Evolutionary conservation across 805 yeast species (phyloP).

Genomic region (Yamadazyma olivae): DNA sequence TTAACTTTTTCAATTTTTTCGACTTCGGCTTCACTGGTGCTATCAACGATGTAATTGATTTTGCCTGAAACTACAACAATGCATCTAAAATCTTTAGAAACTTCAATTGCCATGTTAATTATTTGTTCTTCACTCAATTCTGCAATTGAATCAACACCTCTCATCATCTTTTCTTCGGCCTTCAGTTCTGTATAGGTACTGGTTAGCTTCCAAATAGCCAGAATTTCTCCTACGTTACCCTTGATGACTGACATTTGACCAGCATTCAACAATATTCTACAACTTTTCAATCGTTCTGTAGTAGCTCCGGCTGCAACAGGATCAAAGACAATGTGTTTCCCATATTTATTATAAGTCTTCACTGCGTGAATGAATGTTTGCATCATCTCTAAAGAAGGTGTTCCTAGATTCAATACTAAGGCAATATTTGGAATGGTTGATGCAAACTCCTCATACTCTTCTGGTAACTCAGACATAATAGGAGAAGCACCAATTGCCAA

Average conservation of each 20-base stretch:
- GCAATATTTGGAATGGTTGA: slow-evolving; percentile 46
- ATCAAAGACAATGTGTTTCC: slow-evolving; percentile 71
- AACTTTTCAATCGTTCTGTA: slow-evolving; percentile 46
- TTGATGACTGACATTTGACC: slow-evolving; percentile 69
- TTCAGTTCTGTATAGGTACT: slow-evolving; percentile 11
- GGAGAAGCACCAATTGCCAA: slow-evolving; percentile 86
- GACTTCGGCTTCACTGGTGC: slow-evolving; percentile 9
- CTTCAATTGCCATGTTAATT: slow-evolving; percentile 40
- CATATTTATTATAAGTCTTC: slow-evolving; percentile 50
- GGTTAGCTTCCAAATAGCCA: slow-evolving; percentile 48
- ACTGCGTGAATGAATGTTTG: slow-evolving; percentile 50
- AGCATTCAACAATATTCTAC: slow-evolving; percentile 47
- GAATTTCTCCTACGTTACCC: slow-evolving; percentile 84
- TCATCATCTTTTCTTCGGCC: slow-evolving; percentile 40
- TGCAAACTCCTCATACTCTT: slow-evolving; percentile 69
- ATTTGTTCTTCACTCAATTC: slow-evolving; percentile 20
- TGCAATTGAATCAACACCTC: slow-evolving; percentile 65
- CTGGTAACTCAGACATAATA: slow-evolving; percentile 73
- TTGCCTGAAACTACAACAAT: slow-evolving; percentile 73
- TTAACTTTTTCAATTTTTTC: slow-evolving; percentile 26
- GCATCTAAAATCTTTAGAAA: slow-evolving; percentile 51
- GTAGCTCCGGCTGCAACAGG: slow-evolving; percentile 96
- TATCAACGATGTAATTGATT: slow-evolving; percentile 24
- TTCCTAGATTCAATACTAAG: slow-evolving; percentile 73
- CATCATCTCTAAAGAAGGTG: slow-evolving; percentile 48